Evolutionary conservation across 768 basidiomycete genomes (phyloP), one percentile per base, ranked within the genome.

Genomic region (Rhizopogon vinicolor): DNA sequence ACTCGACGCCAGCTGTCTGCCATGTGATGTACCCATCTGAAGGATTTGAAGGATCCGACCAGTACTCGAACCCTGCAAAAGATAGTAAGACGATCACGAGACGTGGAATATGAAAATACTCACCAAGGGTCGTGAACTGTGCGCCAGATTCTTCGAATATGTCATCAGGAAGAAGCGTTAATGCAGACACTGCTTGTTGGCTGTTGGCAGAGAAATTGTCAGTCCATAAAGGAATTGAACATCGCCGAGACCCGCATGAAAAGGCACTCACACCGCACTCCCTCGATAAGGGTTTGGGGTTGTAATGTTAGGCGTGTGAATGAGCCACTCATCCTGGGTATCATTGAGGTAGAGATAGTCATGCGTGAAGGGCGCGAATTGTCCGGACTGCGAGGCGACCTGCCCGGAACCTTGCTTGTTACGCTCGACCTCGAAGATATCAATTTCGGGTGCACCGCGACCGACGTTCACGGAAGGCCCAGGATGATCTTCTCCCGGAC

Each of bases 371-470:
- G 81, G 81, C 41, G 87, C 89, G 58, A 88, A 84, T 66, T 91
- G 90, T 19, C 80, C 82, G 2, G 81, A 83, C 70, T 91, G 89
- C n/a, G 87, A 90, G 7, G 84, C 84, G 50, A 81, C 78, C 55
- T 79, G 80, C 19, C 80, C 87, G 1, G 61, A 44, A 12, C 57
- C 59, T 3, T 59, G 44, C 57, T 87, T 86, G 73, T 85, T 81
- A 63, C 76, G 78, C 65, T 89, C 85, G 0, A 85, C 87, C 69
- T 93, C 90, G 56, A 92, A 76, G 55, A 92, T 76, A 67, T 93
- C 91, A 63, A 93, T 91, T 69, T 93, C 89, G 3, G 90, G 90
- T 0, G 87, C 83, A 4, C 85, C 85, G 46, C 91, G 84, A 10
- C 91, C 90, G 35, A 71, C 63, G 14, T 57, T 50, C 44, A 64